phyloP scores from a whole-genome alignment of 805 yeast genomes.

The Teunomyces aglyptinius region DNA sequence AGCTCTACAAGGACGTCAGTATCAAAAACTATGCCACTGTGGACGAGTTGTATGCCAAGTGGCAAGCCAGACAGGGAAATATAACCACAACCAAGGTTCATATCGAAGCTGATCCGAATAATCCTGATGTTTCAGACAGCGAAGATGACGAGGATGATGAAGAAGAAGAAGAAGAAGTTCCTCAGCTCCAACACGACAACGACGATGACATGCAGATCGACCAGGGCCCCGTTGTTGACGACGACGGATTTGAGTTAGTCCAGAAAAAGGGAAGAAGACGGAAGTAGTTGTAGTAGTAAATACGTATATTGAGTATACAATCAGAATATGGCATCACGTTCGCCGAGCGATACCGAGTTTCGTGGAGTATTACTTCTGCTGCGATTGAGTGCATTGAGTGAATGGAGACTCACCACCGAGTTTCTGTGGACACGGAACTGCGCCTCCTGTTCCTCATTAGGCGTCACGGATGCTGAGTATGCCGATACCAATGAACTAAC shows the following conservation, averaged over 20 bases:
- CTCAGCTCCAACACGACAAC: constrained; percentile 24
- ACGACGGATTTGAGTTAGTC: constrained; percentile 91
- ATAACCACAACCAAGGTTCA: constrained; percentile 38
- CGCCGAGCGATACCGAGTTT: constrained; percentile 26
- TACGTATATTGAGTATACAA: constrained; percentile 1
- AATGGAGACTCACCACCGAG: constrained; percentile 38
- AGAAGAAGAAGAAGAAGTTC: constrained; percentile 40
- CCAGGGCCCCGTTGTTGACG: constrained; percentile 73
- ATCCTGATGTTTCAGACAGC: constrained; percentile 54
- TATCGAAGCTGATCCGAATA: constrained; percentile 59
- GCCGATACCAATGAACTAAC: constrained; percentile 15
- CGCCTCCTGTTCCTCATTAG: constrained; percentile 32
- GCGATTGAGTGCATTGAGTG: constrained; percentile 40
- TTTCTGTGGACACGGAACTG: constrained; percentile 18
- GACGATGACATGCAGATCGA: constrained; percentile 34
- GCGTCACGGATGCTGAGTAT: constrained; percentile 19
- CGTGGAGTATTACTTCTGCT: constrained; percentile 34
- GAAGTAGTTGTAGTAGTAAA: neutral
- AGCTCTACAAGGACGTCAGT: constrained; percentile 63
- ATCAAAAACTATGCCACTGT: constrained; percentile 52
- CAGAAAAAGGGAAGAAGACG: constrained; percentile 60
- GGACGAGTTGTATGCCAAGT: constrained; percentile 58
- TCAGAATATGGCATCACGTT: neutral
- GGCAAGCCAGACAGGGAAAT: constrained; percentile 51
- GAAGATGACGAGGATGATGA: constrained; percentile 49